Conservation (phyloP, 108 stramenopile genomes). For the Skeletonema costatum region DNA sequence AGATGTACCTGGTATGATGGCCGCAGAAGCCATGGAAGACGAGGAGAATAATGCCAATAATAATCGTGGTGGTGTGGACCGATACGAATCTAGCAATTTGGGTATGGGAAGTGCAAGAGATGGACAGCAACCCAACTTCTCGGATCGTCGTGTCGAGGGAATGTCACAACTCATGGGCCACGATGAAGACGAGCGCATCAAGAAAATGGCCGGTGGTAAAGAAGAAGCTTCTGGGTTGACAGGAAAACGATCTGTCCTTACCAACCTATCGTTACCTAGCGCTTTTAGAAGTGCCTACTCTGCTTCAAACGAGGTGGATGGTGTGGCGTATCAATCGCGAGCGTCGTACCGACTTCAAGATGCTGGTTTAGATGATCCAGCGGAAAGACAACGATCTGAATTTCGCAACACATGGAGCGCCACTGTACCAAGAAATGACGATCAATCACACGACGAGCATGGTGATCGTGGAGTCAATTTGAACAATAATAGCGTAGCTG, state of each 20-base stretch:
- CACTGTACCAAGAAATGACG: conserved; percentile 40
- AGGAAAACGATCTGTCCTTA: conserved; percentile 34
- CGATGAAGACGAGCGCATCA: conserved; percentile 21
- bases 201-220: neutral
- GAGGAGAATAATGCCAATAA: neutral
- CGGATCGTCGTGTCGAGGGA: conserved; percentile 32
- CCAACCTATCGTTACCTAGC: conserved; percentile 34
- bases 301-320: conserved; percentile 20
- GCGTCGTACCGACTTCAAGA: conserved; percentile 26
- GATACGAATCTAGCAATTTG: conserved; percentile 18
- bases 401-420: conserved; percentile 53
- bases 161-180: conserved; percentile 48
- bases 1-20: conserved; percentile 23
- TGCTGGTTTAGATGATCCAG: conserved; percentile 24
- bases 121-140: conserved; percentile 5
- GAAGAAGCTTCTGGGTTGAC: conserved; percentile 6
- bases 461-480: neutral
- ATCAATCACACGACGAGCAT: conserved; percentile 16
- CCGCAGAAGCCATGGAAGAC: neutral
- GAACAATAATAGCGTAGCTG: neutral
- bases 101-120: conserved; percentile 48
- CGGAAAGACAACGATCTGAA: conserved; percentile 40
- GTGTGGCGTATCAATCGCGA: conserved; percentile 9
- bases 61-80: neutral
- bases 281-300: conserved; percentile 50